These are phyloP conservation scores for Populus ilicifolia DNA, from an alignment of 345 rosid species.

Conservation along the genomic window DNA sequence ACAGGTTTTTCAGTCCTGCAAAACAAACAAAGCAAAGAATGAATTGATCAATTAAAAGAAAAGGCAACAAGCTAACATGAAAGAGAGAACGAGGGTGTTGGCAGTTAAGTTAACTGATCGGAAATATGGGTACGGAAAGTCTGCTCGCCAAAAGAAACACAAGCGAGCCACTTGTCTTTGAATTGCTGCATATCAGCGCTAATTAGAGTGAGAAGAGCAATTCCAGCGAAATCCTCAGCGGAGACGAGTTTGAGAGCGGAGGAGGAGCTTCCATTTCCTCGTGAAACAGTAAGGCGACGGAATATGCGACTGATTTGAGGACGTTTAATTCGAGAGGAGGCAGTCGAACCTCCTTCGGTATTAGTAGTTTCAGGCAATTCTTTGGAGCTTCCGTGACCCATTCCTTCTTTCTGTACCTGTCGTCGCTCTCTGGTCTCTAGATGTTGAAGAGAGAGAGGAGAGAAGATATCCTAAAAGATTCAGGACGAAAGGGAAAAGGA, in stretches of 20 bases:
- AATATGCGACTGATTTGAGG: constrained; percentile 25
- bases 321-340: constrained; percentile 33
- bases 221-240: constrained; percentile 75
- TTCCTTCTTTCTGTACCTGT: neutral
- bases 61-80: neutral
- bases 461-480: too few species aligned
- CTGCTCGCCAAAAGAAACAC: constrained; percentile 86
- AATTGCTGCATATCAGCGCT: constrained; percentile 75
- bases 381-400: constrained; percentile 37
- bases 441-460: neutral
- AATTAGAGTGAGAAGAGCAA: constrained; percentile 73
- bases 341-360: constrained; percentile 11
- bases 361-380: constrained; percentile 10
- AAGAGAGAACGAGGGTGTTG: neutral
- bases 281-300: constrained; percentile 15
- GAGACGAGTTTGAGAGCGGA: constrained; percentile 26
- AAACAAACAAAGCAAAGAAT: constrained; percentile 20
- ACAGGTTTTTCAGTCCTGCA: constrained; percentile 78
- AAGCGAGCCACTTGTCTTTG: constrained; percentile 84
- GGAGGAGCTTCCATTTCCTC: constrained; percentile 16
- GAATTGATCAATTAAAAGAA: neutral
- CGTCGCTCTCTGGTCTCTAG: neutral
- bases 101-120: constrained; percentile 45
- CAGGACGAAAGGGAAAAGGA: too few species aligned
- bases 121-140: constrained; percentile 74